phyloP scores from a whole-genome alignment of 2,329 filamentous ascomycete genomes.

The Chlorencoelia australis region DNA sequence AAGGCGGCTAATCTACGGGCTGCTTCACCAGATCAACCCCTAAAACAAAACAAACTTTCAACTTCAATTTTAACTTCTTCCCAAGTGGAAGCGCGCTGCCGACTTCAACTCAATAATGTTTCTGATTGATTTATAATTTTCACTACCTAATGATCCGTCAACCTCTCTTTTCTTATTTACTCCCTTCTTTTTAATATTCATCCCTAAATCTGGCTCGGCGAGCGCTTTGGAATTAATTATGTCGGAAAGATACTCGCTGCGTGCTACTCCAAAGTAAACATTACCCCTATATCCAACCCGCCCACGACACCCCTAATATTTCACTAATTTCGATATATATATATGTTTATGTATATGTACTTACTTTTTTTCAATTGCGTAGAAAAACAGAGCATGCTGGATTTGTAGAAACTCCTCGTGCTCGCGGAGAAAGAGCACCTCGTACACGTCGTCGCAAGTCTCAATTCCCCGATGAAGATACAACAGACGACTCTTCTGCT shows the following conservation, averaged over 20 bases:
- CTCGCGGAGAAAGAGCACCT: constrained; percentile 28
- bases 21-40: too few species aligned
- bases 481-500: constrained; percentile 26
- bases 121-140: too few species aligned
- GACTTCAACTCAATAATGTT: too few species aligned
- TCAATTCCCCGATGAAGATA: constrained; percentile 23
- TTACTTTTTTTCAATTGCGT: not conserved
- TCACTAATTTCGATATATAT: constrained; percentile 5
- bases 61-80: too few species aligned
- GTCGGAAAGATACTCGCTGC: constrained; percentile 26
- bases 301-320: not conserved
- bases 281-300: not conserved
- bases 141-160: too few species aligned
- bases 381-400: constrained; percentile 42
- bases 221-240: constrained; percentile 14
- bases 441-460: constrained; percentile 31
- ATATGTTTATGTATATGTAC: not conserved
- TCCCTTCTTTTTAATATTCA: not conserved
- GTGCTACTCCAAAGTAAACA: constrained; percentile 27
- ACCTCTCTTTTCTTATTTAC: too few species aligned
- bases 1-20: too few species aligned
- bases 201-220: not conserved
- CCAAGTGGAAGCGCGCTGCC: too few species aligned
- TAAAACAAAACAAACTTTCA: too few species aligned
- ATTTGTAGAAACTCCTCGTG: constrained; percentile 41